Percentiles rank a stretch among this genome's conserved stretches.
These are phyloP conservation scores for Fusarium circinatum DNA, from an alignment of 2,329 filamentous ascomycete genomes.

Conservation along the genomic window DNA sequence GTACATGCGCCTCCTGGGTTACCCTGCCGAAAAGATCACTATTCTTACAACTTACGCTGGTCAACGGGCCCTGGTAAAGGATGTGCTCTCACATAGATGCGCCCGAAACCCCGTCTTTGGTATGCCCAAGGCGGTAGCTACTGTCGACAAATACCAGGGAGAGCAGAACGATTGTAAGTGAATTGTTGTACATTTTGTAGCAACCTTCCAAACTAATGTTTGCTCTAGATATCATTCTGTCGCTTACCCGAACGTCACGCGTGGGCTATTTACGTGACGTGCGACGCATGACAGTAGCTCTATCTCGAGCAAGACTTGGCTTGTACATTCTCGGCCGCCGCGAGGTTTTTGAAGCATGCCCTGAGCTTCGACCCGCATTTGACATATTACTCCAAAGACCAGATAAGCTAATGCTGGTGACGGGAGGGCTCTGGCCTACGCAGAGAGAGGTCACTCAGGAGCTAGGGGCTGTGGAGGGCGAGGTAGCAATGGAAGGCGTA, in stretches of 20 bases:
- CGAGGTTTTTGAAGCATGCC: constrained; percentile 87
- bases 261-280: constrained; percentile 95
- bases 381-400: constrained; percentile 79
- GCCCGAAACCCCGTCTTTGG: constrained; percentile 86
- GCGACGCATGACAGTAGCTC: constrained; percentile 90
- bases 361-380: constrained; percentile 89
- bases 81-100: constrained; percentile 87
- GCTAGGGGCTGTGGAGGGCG: constrained; percentile 57
- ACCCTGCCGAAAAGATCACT: constrained; percentile 83
- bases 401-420: constrained; percentile 82
- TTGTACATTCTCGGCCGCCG: constrained; percentile 92
- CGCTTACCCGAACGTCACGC: constrained; percentile 85
- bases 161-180: constrained; percentile 97
- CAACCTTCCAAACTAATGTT: constrained; percentile 31
- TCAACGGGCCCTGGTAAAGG: constrained; percentile 86
- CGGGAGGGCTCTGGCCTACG: constrained; percentile 87
- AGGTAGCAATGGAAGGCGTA: constrained; percentile 84
- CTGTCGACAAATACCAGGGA: constrained; percentile 98
- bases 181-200: not conserved
- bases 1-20: constrained; percentile 96
- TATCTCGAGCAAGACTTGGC: constrained; percentile 90
- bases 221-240: constrained; percentile 84
- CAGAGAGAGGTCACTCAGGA: constrained; percentile 61
- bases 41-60: constrained; percentile 96
- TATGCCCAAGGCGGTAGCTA: constrained; percentile 87